Evolutionary conservation across 805 yeast genomes (phyloP).

Genomic region (Phaffomyces thermotolerans): DNA sequence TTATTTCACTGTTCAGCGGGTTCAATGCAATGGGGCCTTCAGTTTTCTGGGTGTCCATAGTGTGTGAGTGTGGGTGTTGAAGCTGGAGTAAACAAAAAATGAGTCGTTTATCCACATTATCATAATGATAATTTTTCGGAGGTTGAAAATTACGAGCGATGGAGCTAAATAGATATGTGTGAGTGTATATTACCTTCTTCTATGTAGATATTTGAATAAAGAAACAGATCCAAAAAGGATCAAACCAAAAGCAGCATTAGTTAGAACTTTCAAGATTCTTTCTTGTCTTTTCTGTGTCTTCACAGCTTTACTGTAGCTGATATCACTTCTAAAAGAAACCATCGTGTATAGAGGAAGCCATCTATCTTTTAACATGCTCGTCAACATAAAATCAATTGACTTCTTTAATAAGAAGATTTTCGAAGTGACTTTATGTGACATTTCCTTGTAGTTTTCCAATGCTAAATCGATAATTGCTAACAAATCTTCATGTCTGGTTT

Average conservation of each 20-base stretch:
- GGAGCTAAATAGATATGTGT: neutral
- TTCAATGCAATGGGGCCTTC: conserved; percentile 10
- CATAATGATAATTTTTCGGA: too few relatives aligned
- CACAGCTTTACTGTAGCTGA: conserved; percentile 66
- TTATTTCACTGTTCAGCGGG: conserved; percentile 47
- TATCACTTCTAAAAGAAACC: conserved; percentile 85
- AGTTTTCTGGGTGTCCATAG: conserved; percentile 1
- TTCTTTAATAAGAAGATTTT: conserved; percentile 56
- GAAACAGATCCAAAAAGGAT: neutral
- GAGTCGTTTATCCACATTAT: too few relatives aligned
- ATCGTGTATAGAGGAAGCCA: conserved; percentile 90
- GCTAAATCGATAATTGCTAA: conserved; percentile 74
- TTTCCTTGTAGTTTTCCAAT: conserved; percentile 73
- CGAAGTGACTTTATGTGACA: conserved; percentile 75
- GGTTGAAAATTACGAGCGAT: too few relatives aligned
- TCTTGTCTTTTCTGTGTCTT: conserved; percentile 47
- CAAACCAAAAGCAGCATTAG: conserved; percentile 11
- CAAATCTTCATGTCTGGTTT: conserved; percentile 52
- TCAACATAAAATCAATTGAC: conserved; percentile 56
- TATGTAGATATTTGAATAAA: neutral
- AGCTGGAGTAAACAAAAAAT: too few relatives aligned
- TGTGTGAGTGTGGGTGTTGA: too few relatives aligned
- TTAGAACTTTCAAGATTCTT: conserved; percentile 32
- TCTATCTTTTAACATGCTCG: conserved; percentile 46
- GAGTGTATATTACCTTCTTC: neutral